Percentiles rank a stretch among this genome's conserved stretches.
These are phyloP conservation scores for Pichia sp. DNA, from an alignment of 1,139 yeast species.

Conservation along the genomic window DNA sequence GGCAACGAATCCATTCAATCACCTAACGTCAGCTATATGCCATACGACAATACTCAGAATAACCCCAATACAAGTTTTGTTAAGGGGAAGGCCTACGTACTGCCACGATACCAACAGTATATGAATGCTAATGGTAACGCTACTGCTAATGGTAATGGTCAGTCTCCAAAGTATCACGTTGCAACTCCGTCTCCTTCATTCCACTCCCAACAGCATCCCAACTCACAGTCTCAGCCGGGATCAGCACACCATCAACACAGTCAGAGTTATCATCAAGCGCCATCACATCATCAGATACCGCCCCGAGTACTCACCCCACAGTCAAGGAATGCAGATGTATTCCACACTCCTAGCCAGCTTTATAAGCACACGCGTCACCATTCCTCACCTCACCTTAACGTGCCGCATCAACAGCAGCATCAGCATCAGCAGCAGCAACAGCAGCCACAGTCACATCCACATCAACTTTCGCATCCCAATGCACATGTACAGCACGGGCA, in stretches of 20 bases:
- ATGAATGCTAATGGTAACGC: too few species aligned
- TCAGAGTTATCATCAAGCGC: background rate
- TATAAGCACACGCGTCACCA: background rate
- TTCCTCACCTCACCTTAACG: background rate
- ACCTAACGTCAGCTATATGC: background rate
- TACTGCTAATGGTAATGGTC: too few species aligned
- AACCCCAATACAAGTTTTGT: background rate
- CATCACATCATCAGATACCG: background rate
- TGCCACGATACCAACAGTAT: background rate
- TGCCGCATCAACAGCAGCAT: background rate
- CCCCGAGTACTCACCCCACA: too few species aligned
- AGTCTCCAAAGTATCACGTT: too few species aligned
- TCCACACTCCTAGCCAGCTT: background rate
- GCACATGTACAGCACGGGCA: too few species aligned
- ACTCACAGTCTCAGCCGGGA: too few species aligned
- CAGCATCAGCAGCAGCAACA: too few species aligned
- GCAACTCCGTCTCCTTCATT: too few species aligned
- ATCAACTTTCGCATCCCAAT: too few species aligned
- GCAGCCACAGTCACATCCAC: too few species aligned
- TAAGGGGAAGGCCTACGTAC: background rate
- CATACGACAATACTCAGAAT: too few species aligned
- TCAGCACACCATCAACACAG: background rate
- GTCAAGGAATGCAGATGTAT: background rate
- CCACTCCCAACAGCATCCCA: too few species aligned
- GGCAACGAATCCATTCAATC: background rate